Conservation (phyloP, 768 basidiomycete species). For the Serendipita sp. region DNA sequence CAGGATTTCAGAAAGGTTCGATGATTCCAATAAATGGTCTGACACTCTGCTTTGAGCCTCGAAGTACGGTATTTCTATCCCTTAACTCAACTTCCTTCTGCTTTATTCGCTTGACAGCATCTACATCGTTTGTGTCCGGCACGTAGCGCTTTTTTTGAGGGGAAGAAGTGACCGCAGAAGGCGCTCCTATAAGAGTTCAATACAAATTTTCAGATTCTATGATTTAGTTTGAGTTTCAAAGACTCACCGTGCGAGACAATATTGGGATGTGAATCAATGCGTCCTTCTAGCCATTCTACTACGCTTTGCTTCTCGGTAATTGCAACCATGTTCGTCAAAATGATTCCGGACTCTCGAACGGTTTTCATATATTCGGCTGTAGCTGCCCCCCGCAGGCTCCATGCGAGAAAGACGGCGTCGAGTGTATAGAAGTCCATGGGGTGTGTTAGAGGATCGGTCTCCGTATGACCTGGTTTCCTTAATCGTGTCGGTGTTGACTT, state of each 20-base stretch:
- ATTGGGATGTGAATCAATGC: constrained; percentile 30
- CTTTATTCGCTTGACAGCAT: constrained; percentile 74
- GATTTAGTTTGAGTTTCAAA: constrained; percentile 29
- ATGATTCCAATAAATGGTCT: constrained; percentile 14
- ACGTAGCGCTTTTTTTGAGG: constrained; percentile 63
- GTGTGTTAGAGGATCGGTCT: constrained; percentile 22
- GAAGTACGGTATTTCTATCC: constrained; percentile 68
- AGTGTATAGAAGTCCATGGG: constrained; percentile 56
- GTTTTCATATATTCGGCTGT: constrained; percentile 83
- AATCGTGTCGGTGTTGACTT: constrained; percentile 69
- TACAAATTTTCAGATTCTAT: too few relatives aligned
- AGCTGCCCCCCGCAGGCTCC: constrained; percentile 53
- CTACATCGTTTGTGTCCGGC: constrained; percentile 58
- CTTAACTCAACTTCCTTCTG: constrained; percentile 61
- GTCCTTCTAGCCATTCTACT: constrained; percentile 71
- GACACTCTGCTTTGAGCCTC: constrained; percentile 74
- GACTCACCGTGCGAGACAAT: constrained; percentile 32
- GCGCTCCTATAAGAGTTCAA: constrained; percentile 12
- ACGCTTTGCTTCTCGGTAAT: constrained; percentile 76
- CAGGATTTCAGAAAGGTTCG: neutral
- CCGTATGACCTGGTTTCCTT: constrained; percentile 39
- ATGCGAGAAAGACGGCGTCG: constrained; percentile 74
- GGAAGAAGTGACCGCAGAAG: constrained; percentile 24
- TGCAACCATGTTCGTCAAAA: constrained; percentile 57
- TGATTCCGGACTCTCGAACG: constrained; percentile 55